Conservation (phyloP, 768 basidiomycete species). For the Boletus rex-veris region DNA sequence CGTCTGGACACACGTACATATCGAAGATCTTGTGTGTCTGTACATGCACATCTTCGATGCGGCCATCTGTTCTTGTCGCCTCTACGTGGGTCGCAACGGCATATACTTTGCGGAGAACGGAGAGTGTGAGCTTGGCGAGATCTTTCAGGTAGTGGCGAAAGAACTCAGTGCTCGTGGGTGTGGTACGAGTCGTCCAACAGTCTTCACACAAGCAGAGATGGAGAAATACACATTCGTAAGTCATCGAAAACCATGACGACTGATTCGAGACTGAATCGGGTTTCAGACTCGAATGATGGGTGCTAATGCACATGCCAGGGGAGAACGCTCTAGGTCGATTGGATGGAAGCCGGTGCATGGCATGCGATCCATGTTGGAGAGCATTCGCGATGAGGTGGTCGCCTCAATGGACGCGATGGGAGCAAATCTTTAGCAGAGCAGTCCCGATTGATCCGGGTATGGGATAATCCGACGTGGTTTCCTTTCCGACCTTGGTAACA, state of each 20-base stretch:
- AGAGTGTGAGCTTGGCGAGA: slow-evolving; percentile 43
- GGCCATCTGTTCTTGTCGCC: slow-evolving; percentile 12
- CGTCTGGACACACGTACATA: slow-evolving; percentile 58
- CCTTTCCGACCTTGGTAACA: slow-evolving; percentile 11
- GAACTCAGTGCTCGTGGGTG: slow-evolving; percentile 26
- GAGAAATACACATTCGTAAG: slow-evolving; percentile 14
- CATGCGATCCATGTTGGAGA: slow-evolving; percentile 40
- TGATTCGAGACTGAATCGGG: background rate
- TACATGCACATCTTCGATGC: slow-evolving; percentile 44
- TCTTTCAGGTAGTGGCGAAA: slow-evolving; percentile 40
- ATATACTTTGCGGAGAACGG: slow-evolving; percentile 53
- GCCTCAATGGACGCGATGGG: background rate
- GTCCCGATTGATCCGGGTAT: background rate
- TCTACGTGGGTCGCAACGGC: slow-evolving; percentile 37
- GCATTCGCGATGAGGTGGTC: slow-evolving; percentile 38
- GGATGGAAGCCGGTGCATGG: slow-evolving; percentile 30
- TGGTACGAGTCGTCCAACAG: slow-evolving; percentile 31
- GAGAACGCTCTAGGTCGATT: slow-evolving; percentile 19
- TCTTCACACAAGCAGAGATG: slow-evolving; percentile 35
- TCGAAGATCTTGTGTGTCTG: slow-evolving; percentile 45
- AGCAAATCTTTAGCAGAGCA: background rate
- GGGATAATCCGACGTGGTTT: background rate
- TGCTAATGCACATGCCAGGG: slow-evolving; percentile 18
- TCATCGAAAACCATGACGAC: background rate
- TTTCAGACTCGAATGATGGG: slow-evolving; percentile 17